Base-by-base conservation (phyloP, 768 basidiomycete genomes). In the Leccinellum luteum region DNA sequence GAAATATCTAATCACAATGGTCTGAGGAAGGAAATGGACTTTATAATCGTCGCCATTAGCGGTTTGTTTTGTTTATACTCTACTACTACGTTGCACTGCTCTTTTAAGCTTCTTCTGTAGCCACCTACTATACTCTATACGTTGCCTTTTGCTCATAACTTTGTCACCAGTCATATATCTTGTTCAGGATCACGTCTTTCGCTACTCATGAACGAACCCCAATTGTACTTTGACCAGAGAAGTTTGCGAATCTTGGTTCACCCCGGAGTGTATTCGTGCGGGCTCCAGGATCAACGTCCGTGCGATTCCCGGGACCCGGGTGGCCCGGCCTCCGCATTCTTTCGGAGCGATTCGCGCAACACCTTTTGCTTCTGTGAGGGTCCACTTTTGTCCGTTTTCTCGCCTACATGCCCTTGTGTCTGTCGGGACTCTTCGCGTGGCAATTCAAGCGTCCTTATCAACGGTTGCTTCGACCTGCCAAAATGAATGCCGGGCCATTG, bases 11-110 rank as follows among this genome's bases (percentile, higher is more conserved):
- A 68, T 68, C 58, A 52, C 55, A 52, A 35, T 32, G 19, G 32
- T 61, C 50, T 19, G 58, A 45, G 60, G 60, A 66, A 64, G 60
- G 68, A 64, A 63, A 30, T n/a, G 56, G 41, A 57, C 58, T 43
- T 68, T 54, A 34, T 64, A 60, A 55, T 49, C 35, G 41, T 60
- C 48, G 49, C 54, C 58, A 23, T 52, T 62, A 31, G 44, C 45
- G 23, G 34, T 23, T 28, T 55, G 57, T 56, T 51, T 44, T 59
- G 43, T 49, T 55, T 57, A 51, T 49, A 48, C 23, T 43, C n/a
- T 44, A 54, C 41, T 41, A 13, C 34, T 50, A 7, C 23, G 53
- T 25, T 31, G n/a, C 55, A 54, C 47, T 38, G 28, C 10, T 57
- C 48, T 28, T n/a, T n/a, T n/a, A n/a, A n/a, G n/a, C 44, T n/a